Percentiles rank a stretch among this genome's conserved stretches.
Conservation (phyloP, 2,329 filamentous ascomycete genomes). For the Chrysoporthe deuterocubensis region DNA sequence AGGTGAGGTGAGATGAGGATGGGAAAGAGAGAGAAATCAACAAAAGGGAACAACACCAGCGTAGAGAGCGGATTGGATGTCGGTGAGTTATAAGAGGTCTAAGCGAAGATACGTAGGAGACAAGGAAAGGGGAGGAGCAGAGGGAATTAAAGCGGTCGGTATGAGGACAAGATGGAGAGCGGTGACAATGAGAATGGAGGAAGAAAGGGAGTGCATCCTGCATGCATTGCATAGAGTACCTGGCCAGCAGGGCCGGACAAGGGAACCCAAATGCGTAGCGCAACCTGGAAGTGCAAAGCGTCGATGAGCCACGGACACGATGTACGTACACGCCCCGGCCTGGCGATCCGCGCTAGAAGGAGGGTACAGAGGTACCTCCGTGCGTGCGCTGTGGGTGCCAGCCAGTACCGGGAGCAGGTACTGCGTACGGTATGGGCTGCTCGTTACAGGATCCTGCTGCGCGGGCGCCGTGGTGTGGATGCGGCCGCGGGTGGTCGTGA, state of each 20-base stretch:
- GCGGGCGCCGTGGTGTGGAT: background rate
- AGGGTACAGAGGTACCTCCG: slow-evolving; percentile 3
- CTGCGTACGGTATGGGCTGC: slow-evolving; percentile 19
- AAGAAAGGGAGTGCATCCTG: slow-evolving; percentile 28
- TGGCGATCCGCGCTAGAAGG: slow-evolving; percentile 1
- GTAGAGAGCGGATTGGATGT: slow-evolving; percentile 26
- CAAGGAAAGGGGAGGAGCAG: slow-evolving; percentile 25
- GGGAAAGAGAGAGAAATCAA: slow-evolving; percentile 25
- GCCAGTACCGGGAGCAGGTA: slow-evolving; percentile 8
- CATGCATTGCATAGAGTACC: slow-evolving; percentile 25
- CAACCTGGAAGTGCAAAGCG: slow-evolving; percentile 2
- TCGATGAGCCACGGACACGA: background rate
- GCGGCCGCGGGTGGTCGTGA: background rate
- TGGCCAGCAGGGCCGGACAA: slow-evolving; percentile 24
- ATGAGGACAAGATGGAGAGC: slow-evolving; percentile 24
- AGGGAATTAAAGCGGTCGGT: slow-evolving; percentile 25
- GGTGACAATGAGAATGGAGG: slow-evolving; percentile 27
- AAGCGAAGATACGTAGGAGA: slow-evolving; percentile 23
- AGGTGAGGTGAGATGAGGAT: slow-evolving; percentile 17
- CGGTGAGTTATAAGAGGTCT: slow-evolving; percentile 23
- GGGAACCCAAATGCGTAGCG: slow-evolving; percentile 23
- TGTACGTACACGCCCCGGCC: background rate
- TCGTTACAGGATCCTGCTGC: background rate
- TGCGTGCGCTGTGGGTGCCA: no score
- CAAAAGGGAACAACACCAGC: slow-evolving; percentile 26